A percentile compares a stretch with the other conserved stretches of the same genome.
Conservation (phyloP, 305 asterid species). For the Lippia alba region DNA sequence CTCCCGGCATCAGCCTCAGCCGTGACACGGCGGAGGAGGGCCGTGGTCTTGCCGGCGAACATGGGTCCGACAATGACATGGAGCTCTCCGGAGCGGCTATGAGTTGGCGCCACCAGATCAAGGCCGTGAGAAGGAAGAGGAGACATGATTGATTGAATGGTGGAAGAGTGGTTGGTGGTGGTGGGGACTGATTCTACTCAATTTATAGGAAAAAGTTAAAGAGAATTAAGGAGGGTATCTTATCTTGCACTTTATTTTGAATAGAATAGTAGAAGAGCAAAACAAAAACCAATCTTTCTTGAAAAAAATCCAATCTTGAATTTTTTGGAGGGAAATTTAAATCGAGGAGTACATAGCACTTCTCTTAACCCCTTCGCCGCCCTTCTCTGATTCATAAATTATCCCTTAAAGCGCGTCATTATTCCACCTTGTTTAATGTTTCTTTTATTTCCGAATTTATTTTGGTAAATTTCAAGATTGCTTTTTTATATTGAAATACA, state of each 20-base stretch:
- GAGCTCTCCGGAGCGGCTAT: constrained; percentile 59
- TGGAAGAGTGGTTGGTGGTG: constrained; percentile 12
- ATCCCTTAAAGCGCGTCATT: background rate
- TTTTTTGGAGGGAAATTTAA: constrained; percentile 29
- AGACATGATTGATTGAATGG: constrained; percentile 27
- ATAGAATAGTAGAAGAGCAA: background rate
- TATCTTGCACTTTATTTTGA: background rate
- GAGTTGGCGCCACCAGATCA: constrained; percentile 6
- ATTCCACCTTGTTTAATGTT: background rate
- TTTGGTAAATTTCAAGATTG: background rate
- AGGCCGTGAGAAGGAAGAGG: constrained; percentile 19
- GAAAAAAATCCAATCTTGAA: background rate
- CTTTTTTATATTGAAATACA: no score
- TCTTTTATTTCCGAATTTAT: background rate
- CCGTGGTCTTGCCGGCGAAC: constrained; percentile 92
- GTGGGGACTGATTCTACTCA: background rate
- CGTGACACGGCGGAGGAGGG: constrained; percentile 81
- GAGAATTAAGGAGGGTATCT: background rate
- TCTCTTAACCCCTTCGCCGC: background rate
- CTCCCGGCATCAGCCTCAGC: constrained; percentile 68
- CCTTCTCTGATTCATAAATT: background rate
- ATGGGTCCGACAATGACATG: constrained; percentile 89
- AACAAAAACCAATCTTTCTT: background rate
- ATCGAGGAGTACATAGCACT: constrained; percentile 25
- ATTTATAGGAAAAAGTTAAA: constrained; percentile 16